A percentile compares a stretch with the other conserved stretches of the same genome.
phyloP scores from a whole-genome alignment of 345 rosid species.

The Arabidopsis arenosa region DNA sequence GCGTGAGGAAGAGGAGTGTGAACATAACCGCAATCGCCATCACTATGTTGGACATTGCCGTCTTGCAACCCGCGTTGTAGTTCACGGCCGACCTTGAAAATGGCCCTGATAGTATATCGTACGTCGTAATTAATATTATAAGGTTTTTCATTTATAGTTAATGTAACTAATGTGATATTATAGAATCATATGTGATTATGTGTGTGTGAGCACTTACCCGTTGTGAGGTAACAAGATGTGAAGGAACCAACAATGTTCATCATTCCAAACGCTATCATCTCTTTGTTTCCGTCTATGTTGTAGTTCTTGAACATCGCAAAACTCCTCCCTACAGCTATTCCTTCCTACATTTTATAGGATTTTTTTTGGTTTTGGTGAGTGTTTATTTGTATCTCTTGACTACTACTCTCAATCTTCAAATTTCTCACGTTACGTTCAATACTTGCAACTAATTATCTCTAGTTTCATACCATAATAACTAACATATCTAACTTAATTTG shows the following conservation, averaged over 20 bases:
- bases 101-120: constrained; percentile 57
- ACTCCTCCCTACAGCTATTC: constrained; percentile 92
- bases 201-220: constrained; percentile 52
- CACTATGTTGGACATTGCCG: constrained; percentile 86
- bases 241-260: constrained; percentile 95
- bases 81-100: constrained; percentile 96
- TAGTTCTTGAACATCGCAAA: constrained; percentile 92
- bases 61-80: constrained; percentile 91
- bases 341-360: constrained; percentile 63
- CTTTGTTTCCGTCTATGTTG: constrained; percentile 94
- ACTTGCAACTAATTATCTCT: not conserved
- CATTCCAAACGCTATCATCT: constrained; percentile 92
- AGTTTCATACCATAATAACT: not conserved
- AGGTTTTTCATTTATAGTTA: not conserved
- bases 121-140: not conserved
- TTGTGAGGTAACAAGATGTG: constrained; percentile 89
- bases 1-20: constrained; percentile 80
- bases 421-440: not conserved
- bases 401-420: not conserved
- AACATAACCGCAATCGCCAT: constrained; percentile 91
- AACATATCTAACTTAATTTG: not conserved
- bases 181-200: not conserved
- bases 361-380: constrained; percentile 4
- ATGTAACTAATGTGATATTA: not conserved
- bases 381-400: not conserved